Evolutionary conservation across 2,329 filamentous ascomycete genomes (phyloP).

Genomic region (Coleophoma cylindrospora): DNA sequence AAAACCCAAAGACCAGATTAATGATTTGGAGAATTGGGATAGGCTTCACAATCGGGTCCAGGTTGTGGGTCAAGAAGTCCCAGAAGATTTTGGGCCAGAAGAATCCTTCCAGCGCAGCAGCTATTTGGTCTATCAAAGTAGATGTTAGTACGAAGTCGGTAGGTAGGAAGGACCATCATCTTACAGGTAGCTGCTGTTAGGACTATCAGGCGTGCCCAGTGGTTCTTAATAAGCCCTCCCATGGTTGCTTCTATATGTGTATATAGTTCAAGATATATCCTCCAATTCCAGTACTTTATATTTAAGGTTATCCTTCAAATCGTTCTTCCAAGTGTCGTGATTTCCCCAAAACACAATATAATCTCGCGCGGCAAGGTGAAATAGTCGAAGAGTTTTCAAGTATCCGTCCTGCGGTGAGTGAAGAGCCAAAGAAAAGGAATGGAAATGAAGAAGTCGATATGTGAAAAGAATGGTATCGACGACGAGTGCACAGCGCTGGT

Average conservation of each 20-base stretch:
- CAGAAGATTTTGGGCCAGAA: conserved; percentile 99
- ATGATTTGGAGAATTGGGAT: conserved; percentile 85
- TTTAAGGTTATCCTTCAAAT: conserved; percentile 5
- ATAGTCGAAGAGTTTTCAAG: conserved; percentile 22
- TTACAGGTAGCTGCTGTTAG: conserved; percentile 66
- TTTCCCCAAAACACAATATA: conserved; percentile 6
- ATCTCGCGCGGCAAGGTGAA: conserved; percentile 6
- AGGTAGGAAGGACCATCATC: conserved; percentile 17
- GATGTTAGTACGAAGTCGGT: conserved; percentile 3
- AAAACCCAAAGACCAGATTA: conserved; percentile 77
- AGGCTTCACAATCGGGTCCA: conserved; percentile 81
- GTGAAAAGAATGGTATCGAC: conserved; percentile 48
- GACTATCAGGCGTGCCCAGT: conserved; percentile 93
- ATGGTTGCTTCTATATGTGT: conserved; percentile 56
- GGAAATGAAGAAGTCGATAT: conserved; percentile 30
- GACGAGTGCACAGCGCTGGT: conserved; percentile 42
- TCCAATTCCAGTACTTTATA: background rate
- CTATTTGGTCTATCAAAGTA: conserved; percentile 69
- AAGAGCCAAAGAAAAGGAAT: conserved; percentile 25
- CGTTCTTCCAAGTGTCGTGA: conserved; percentile 10
- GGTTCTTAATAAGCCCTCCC: conserved; percentile 99
- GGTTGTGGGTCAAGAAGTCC: conserved; percentile 89
- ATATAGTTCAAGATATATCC: conserved; percentile 8
- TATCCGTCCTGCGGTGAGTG: conserved; percentile 46
- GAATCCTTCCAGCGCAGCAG: conserved; percentile 77